Evolutionary conservation across 2,329 filamentous ascomycete genomes (phyloP), one percentile per base, ranked within the genome.

Genomic region (Phialophora macrospora): DNA sequence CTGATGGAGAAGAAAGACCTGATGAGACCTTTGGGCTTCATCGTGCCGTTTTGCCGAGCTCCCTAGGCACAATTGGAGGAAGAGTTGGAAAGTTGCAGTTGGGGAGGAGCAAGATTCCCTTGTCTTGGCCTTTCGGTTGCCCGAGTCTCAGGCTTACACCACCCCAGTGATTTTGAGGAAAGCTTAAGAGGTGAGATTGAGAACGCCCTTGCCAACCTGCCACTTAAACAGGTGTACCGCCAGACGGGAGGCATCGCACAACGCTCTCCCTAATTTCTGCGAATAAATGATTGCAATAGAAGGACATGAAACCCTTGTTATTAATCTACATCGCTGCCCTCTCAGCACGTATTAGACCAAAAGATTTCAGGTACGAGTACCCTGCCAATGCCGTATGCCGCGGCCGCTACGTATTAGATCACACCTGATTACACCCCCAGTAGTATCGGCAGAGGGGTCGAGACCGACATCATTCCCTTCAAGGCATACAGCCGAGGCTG

Each of bases 41-140:
- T 28, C 55, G 64, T 66, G 64, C 64, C 64, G 64, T 60, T 66
- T 66, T 66, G 64, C 64, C 64, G 64, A 46, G 26, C 24, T 24
- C 58, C 14, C 12, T 55, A 26, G 48, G 30, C 28, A 48, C 55
- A 51, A 65, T 57, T 52, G 59, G 52, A 52, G 26, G 17, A 48
- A 48, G 41, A 22, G 20, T 41, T 60, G 48, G 58, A 32, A 54
- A 30, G 17, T 3, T 11, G 17, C 41, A 28, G 24, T 32, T 49
- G 54, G 52, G 52, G 51, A 24, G 22, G 17, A 26, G 30, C 14
- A 51, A 46, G 14, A 60, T 20, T 51, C 9, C 11, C 38, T 38
- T 9, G 22, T 26, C 48, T 51, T 51, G 48, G 48, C 48, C 20
- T 44, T 44, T 44, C 14, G 5, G 5, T 44, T 17, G 38, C 4